Evolutionary conservation across 768 basidiomycete genomes (phyloP).

Genomic region (Naganishia friedmannii): DNA sequence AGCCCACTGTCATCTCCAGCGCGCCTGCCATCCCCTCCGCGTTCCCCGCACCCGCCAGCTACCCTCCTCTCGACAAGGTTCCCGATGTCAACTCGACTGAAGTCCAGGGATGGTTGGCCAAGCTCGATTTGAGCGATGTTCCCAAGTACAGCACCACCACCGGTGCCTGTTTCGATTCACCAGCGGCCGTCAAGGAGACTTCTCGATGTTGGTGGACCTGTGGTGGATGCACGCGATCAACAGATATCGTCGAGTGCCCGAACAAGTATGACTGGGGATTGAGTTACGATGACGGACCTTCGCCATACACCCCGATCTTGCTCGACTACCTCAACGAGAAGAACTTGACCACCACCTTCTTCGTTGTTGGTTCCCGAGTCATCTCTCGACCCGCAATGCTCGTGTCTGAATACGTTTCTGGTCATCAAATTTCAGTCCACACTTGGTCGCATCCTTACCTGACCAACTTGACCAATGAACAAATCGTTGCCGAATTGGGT

Average conservation of each 20-base stretch:
- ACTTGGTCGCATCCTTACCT: conserved; percentile 80
- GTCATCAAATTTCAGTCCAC: conserved; percentile 81
- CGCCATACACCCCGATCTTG: conserved; percentile 70
- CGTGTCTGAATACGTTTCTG: conserved; percentile 70
- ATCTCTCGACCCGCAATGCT: conserved; percentile 68
- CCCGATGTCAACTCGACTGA: conserved; percentile 48
- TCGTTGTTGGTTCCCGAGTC: conserved; percentile 79
- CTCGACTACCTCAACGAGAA: conserved; percentile 65
- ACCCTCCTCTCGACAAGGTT: conserved; percentile 46
- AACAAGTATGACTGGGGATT: conserved; percentile 61
- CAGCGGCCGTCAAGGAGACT: conserved; percentile 59
- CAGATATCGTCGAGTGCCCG: conserved; percentile 74
- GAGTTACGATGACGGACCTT: conserved; percentile 68
- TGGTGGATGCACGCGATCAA: conserved; percentile 64
- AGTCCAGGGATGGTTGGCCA: conserved; percentile 45
- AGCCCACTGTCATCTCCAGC: conserved; percentile 40
- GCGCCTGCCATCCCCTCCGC: conserved; percentile 45
- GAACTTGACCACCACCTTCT: conserved; percentile 77
- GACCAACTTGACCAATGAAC: conserved; percentile 72
- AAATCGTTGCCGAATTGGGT: conserved; percentile 81
- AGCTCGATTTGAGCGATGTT: conserved; percentile 42
- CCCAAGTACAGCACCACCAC: conserved; percentile 41
- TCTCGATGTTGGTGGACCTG: conserved; percentile 78
- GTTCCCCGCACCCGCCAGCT: conserved; percentile 41
- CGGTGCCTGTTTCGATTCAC: conserved; percentile 61